These are phyloP conservation scores for Phialemoniopsis sp. DNA, from an alignment of 2,329 filamentous ascomycete species.

Conservation along the genomic window DNA sequence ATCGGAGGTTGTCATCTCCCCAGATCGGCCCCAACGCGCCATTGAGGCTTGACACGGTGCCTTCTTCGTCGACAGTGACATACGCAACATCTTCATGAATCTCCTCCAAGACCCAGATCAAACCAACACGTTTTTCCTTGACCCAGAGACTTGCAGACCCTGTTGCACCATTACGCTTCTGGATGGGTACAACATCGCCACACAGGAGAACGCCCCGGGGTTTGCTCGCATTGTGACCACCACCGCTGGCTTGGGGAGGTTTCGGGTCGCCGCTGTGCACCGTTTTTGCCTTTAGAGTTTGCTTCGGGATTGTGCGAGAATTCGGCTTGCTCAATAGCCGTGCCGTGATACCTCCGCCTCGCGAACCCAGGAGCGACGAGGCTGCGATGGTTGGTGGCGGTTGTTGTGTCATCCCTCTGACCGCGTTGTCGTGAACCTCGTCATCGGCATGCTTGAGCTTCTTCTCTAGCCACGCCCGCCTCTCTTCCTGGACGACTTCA, in stretches of 20 bases:
- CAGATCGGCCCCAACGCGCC: slow-evolving; percentile 87
- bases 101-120: slow-evolving; percentile 98
- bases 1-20: slow-evolving; percentile 63
- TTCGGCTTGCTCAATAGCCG: slow-evolving; percentile 81
- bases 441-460: slow-evolving; percentile 68
- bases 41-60: slow-evolving; percentile 62
- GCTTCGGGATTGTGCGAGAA: slow-evolving; percentile 49
- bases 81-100: slow-evolving; percentile 90
- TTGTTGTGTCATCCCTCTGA: no score
- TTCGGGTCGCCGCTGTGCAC: slow-evolving; percentile 53
- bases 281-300: slow-evolving; percentile 59
- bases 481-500: slow-evolving; percentile 88
- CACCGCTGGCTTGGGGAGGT: slow-evolving; percentile 45
- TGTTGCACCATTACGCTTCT: slow-evolving; percentile 87
- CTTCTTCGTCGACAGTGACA: slow-evolving; percentile 73
- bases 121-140: slow-evolving; percentile 88
- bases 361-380: slow-evolving; percentile 61
- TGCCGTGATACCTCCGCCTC: slow-evolving; percentile 75
- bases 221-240: slow-evolving; percentile 67
- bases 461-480: slow-evolving; percentile 82
- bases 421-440: slow-evolving; percentile 25
- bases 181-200: slow-evolving; percentile 96
- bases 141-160: slow-evolving; percentile 97
- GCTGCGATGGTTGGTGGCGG: slow-evolving; percentile 29
- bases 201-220: slow-evolving; percentile 81